phyloP scores from a whole-genome alignment of 2,329 filamentous ascomycete genomes.

The Colletotrichum scovillei region DNA sequence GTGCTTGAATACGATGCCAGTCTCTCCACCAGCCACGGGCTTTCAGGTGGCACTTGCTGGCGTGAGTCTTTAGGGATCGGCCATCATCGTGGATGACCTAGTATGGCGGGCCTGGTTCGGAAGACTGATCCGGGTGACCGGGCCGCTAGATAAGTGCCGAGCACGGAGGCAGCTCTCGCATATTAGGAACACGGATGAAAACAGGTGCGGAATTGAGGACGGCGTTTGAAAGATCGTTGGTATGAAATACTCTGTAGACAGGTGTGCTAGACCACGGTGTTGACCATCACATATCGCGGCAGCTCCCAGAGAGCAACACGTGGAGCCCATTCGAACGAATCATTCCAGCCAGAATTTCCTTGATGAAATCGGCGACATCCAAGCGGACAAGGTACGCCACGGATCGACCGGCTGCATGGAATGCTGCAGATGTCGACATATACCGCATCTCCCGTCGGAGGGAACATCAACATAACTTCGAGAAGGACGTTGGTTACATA shows the following conservation, averaged over 20 bases:
- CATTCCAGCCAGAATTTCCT: background rate
- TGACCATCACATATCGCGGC: background rate
- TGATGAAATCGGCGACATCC: background rate
- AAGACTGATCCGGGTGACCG: background rate
- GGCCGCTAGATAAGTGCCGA: background rate
- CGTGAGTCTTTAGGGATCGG: background rate
- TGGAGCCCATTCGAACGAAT: background rate
- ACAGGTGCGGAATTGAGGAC: background rate
- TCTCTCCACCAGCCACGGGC: constrained; percentile 1
- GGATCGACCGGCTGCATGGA: background rate
- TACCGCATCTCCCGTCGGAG: background rate
- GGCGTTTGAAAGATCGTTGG: background rate
- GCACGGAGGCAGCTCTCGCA: background rate
- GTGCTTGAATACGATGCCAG: background rate
- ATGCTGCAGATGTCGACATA: background rate
- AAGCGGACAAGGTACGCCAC: background rate
- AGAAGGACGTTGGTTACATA: too few species aligned
- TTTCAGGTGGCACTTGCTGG: background rate
- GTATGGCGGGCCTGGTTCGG: background rate
- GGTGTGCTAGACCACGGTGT: background rate
- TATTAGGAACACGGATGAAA: background rate
- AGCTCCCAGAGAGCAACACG: background rate
- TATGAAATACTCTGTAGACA: background rate
- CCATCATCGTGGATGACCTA: background rate
- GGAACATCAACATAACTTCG: background rate